Conservation (phyloP, 75 land plant species). For the Adiantum capillusveneris region DNA sequence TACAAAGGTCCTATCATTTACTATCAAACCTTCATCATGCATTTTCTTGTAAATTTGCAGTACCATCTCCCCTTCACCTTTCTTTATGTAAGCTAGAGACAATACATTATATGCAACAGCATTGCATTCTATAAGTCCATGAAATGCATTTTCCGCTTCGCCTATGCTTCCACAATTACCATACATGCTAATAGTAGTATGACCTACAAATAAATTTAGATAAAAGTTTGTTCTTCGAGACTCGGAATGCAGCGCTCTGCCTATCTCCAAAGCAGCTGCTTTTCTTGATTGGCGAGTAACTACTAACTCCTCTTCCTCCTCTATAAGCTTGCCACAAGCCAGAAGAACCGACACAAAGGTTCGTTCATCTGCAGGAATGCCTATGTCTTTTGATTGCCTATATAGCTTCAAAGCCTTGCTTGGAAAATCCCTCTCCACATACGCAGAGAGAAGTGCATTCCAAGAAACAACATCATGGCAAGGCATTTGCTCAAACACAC, state of each 20-base stretch:
- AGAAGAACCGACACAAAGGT: neutral
- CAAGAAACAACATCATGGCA: neutral
- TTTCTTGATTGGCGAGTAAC: neutral
- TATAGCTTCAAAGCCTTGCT: neutral
- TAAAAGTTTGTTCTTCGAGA: neutral
- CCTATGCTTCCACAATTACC: neutral
- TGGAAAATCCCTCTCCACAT: neutral
- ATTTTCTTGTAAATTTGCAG: constrained; percentile 18
- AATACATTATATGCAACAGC: constrained; percentile 22
- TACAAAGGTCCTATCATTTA: constrained; percentile 17
- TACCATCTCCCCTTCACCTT: constrained; percentile 5
- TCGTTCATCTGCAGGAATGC: neutral
- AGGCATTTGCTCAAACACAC: neutral
- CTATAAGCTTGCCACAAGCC: neutral
- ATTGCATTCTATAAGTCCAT: neutral
- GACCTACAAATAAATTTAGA: neutral
- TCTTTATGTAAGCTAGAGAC: constrained; percentile 13
- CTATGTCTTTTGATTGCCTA: neutral
- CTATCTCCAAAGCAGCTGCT: neutral
- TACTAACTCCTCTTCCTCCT: neutral
- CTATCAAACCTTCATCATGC: constrained; percentile 13
- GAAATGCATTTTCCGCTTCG: neutral
- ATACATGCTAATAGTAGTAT: neutral
- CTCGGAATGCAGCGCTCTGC: neutral
- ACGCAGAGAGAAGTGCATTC: neutral